These are phyloP conservation scores for Trichoderma sp. DNA, from an alignment of 2,329 filamentous ascomycete genomes.

Conservation along the genomic window DNA sequence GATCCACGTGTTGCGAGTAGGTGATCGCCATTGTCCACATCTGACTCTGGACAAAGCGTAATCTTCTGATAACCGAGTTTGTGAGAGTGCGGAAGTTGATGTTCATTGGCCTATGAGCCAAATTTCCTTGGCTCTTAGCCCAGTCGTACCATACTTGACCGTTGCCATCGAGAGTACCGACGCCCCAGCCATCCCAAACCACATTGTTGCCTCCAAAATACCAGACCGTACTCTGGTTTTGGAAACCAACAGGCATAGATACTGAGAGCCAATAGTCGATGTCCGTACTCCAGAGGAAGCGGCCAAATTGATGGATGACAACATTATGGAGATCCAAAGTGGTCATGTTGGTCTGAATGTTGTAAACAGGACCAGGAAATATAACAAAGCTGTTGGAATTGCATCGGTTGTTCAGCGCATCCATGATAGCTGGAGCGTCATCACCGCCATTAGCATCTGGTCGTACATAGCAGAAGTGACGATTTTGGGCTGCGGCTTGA, in stretches of 20 bases:
- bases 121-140: conserved; percentile 46
- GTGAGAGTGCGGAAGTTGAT: conserved; percentile 47
- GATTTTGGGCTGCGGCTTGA: conserved; percentile 26
- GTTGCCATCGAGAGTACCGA: conserved; percentile 59
- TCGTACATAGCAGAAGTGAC: conserved; percentile 34
- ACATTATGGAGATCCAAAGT: conserved; percentile 37
- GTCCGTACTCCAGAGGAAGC: conserved; percentile 45
- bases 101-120: conserved; percentile 53
- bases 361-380: conserved; percentile 37
- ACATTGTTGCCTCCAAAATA: conserved; percentile 56
- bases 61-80: conserved; percentile 49
- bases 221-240: conserved; percentile 58
- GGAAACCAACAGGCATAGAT: conserved; percentile 53
- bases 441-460: conserved; percentile 32
- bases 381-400: conserved; percentile 34
- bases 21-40: conserved; percentile 63
- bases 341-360: conserved; percentile 39
- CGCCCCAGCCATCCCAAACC: conserved; percentile 49
- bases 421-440: conserved; percentile 35
- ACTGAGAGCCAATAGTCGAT: conserved; percentile 54
- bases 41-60: conserved; percentile 57
- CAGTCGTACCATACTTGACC: conserved; percentile 62
- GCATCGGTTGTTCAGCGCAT: conserved; percentile 36
- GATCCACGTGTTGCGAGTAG: conserved; percentile 46
- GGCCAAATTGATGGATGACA: conserved; percentile 47